These are phyloP conservation scores for Sphaceloma murrayae DNA, from an alignment of 2,329 filamentous ascomycete genomes.

Conservation along the genomic window DNA sequence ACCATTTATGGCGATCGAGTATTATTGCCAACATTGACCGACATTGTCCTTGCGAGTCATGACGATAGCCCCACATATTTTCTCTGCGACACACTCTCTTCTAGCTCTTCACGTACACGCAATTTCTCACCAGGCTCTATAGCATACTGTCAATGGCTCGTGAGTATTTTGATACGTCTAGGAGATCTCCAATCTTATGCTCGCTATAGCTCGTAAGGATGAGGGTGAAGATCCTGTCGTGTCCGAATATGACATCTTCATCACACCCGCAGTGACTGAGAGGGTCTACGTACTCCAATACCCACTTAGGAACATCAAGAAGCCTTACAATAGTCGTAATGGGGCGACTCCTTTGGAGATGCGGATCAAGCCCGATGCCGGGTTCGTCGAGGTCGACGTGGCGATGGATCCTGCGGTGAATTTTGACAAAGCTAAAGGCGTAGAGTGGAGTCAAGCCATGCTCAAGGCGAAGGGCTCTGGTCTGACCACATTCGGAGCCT, in stretches of 20 bases:
- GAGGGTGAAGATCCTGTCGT: constrained; percentile 39
- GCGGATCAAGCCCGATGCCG: constrained; percentile 70
- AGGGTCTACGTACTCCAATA: constrained; percentile 73
- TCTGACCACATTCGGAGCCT: constrained; percentile 37
- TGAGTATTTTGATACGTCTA: constrained; percentile 16
- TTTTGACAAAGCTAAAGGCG: constrained; percentile 76
- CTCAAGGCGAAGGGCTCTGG: constrained; percentile 37
- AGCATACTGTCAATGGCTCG: too few species aligned
- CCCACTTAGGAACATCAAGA: constrained; percentile 60
- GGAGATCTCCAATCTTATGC: not conserved
- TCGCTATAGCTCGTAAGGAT: constrained; percentile 17
- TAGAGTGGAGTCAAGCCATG: constrained; percentile 73
- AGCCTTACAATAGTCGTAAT: constrained; percentile 50
- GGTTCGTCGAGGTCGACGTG: constrained; percentile 88
- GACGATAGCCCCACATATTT: too few species aligned
- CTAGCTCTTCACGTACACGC: too few species aligned
- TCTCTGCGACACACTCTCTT: too few species aligned
- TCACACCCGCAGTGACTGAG: constrained; percentile 60
- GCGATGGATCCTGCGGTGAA: constrained; percentile 61
- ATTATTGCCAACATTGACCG: too few species aligned
- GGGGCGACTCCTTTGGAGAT: constrained; percentile 57
- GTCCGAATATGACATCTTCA: constrained; percentile 67
- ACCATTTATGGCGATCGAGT: too few species aligned
- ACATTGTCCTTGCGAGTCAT: too few species aligned
- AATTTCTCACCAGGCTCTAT: too few species aligned